phyloP scores from a whole-genome alignment of 192 early-diverging fungal species.

The Powellomyces hirtus region DNA sequence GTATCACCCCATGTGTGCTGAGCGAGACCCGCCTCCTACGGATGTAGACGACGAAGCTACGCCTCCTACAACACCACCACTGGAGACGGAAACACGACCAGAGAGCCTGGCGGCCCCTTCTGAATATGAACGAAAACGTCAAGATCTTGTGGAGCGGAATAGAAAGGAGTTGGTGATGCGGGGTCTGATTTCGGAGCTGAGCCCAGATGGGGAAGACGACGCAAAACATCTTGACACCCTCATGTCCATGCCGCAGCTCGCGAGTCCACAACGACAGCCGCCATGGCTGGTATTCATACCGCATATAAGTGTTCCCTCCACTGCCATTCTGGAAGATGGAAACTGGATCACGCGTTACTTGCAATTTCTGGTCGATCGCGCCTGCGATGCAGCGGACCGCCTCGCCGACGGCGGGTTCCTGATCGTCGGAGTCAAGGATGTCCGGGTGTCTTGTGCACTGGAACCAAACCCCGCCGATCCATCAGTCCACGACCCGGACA shows the following conservation, averaged over 20 bases:
- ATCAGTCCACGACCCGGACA: neutral
- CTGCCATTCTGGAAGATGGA: slow-evolving; percentile 7
- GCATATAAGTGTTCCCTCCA: slow-evolving; percentile 36
- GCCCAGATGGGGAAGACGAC: slow-evolving; percentile 33
- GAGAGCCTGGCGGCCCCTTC: too few relatives aligned
- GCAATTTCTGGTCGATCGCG: slow-evolving; percentile 22
- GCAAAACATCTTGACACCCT: slow-evolving; percentile 18
- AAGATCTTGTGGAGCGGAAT: slow-evolving; percentile 20
- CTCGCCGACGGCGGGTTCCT: slow-evolving; percentile 30
- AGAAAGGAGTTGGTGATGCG: slow-evolving; percentile 21
- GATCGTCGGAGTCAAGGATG: slow-evolving; percentile 39
- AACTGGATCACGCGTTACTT: slow-evolving; percentile 35
- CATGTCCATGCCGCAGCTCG: slow-evolving; percentile 4
- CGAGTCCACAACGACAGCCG: neutral
- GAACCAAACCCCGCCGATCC: neutral
- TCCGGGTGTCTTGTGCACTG: slow-evolving; percentile 12
- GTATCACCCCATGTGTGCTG: slow-evolving; percentile 25
- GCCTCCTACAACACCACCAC: too few relatives aligned
- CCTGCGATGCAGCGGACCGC: slow-evolving; percentile 21
- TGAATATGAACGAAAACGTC: neutral
- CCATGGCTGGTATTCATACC: slow-evolving; percentile 34
- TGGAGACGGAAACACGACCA: slow-evolving; percentile 13
- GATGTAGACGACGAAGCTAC: slow-evolving; percentile 1
- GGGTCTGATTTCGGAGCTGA: slow-evolving; percentile 78
- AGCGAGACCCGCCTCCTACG: slow-evolving; percentile 17